phyloP scores from a whole-genome alignment of 495 filamentous ascomycete species.

The Aspergillus campestris region DNA sequence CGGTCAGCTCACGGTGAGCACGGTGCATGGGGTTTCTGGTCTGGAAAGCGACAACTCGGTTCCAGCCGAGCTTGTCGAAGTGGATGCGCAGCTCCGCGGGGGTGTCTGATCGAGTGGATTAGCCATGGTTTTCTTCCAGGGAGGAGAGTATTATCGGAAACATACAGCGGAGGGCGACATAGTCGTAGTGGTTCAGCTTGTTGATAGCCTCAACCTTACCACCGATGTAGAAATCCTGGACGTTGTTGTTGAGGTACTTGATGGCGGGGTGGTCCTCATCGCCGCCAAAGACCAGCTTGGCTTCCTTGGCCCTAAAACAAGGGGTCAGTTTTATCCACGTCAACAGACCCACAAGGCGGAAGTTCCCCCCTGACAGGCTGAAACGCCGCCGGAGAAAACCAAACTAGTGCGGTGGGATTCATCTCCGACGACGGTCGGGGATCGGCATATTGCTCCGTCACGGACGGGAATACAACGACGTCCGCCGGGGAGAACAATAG shows the following conservation, averaged over 20 bases:
- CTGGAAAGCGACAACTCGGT: conserved; percentile 95
- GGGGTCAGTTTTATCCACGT: conserved; percentile 25
- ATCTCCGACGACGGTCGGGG: no score
- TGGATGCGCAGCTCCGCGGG: conserved; percentile 90
- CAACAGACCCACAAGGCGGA: conserved; percentile 17
- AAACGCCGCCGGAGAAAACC: no score
- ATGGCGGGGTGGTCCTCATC: conserved; percentile 90
- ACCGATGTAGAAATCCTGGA: conserved; percentile 84
- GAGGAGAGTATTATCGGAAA: conserved; percentile 1
- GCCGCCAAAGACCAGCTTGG: conserved; percentile 88
- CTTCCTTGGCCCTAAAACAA: conserved; percentile 65
- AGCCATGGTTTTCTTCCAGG: conserved; percentile 2
- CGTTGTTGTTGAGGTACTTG: conserved; percentile 72
- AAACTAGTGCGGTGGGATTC: no score
- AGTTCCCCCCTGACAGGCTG: background rate
- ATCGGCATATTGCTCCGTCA: no score
- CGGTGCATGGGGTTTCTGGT: conserved; percentile 99
- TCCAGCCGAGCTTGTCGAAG: conserved; percentile 99
- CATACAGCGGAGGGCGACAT: conserved; percentile 89
- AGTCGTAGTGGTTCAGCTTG: conserved; percentile 95
- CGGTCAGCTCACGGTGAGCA: conserved; percentile 93
- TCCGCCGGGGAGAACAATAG: background rate
- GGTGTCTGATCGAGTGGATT: conserved; percentile 52
- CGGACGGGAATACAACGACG: no score
- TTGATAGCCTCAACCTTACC: conserved; percentile 93